Conservation (phyloP, 345 rosid genomes). For the Moricandia moricandioides region DNA sequence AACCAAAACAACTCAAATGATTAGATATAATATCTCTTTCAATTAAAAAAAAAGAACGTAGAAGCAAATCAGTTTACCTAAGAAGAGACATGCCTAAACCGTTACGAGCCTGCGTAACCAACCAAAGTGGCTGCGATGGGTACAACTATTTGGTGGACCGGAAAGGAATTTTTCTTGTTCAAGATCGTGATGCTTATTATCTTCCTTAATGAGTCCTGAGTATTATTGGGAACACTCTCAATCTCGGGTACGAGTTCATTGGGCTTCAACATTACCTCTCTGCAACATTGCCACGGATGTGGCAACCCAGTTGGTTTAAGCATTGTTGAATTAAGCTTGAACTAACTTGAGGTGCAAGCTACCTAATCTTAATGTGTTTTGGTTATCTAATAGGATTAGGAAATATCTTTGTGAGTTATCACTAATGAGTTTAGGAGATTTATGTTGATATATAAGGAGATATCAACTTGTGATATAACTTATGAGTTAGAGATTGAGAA, state of each 20-base stretch:
- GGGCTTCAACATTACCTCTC: background rate
- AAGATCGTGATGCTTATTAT: conserved; percentile 46
- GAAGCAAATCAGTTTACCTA: conserved; percentile 43
- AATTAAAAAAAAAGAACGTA: background rate
- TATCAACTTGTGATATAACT: no score
- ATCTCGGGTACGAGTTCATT: background rate
- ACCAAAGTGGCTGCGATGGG: background rate
- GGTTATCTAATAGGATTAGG: no score
- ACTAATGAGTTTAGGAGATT: no score
- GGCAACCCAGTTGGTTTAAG: no score
- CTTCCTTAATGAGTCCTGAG: conserved; percentile 52
- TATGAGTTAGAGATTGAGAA: no score
- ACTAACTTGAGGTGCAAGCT: no score
- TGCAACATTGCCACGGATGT: no score
- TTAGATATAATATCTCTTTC: background rate
- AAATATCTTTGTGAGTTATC: no score
- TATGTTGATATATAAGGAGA: no score
- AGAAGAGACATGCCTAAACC: conserved; percentile 31
- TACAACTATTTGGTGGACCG: background rate
- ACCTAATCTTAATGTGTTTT: no score
- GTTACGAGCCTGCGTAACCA: conserved; percentile 33
- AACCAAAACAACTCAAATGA: conserved; percentile 20
- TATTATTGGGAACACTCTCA: conserved; percentile 27
- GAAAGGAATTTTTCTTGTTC: background rate
- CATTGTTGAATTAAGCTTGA: no score